These are phyloP conservation scores for Cladosporium austrohemisphaericum DNA, from an alignment of 2,329 filamentous ascomycete genomes.

Conservation along the genomic window DNA sequence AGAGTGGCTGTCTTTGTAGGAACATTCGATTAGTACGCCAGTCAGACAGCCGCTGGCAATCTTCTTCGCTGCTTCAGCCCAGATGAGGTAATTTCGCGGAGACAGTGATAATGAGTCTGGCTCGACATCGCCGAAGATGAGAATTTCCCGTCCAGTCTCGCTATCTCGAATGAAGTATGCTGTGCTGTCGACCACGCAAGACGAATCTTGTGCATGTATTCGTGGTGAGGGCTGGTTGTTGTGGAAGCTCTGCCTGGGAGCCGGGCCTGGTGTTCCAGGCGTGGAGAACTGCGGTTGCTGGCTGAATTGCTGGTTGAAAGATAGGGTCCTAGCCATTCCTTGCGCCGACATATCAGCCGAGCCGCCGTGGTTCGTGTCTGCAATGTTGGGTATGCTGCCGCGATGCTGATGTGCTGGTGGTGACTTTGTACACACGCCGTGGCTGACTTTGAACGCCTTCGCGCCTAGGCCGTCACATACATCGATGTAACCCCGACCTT, in stretches of 20 bases:
- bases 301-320: conserved; percentile 30
- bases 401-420: conserved; percentile 37
- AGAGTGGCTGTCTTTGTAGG: conserved; percentile 75
- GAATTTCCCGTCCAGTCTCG: conserved; percentile 66
- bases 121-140: conserved; percentile 95
- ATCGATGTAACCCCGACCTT: conserved; percentile 78
- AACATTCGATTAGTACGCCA: conserved; percentile 93
- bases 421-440: conserved; percentile 80
- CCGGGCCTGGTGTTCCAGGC: conserved; percentile 30
- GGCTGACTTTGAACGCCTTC: conserved; percentile 80
- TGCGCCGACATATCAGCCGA: conserved; percentile 1
- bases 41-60: conserved; percentile 67
- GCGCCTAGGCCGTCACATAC: conserved; percentile 86
- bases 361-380: conserved; percentile 27
- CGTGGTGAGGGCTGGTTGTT: conserved; percentile 26
- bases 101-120: conserved; percentile 79
- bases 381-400: conserved; percentile 39
- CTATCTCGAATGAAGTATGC: conserved; percentile 78
- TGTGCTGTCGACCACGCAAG: conserved; percentile 79
- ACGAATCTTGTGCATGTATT: conserved; percentile 24
- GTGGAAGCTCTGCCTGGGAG: conserved; percentile 26
- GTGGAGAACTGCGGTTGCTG: conserved; percentile 24
- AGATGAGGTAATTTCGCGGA: conserved; percentile 77
- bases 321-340: conserved; percentile 17
- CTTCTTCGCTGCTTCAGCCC: conserved; percentile 85